These are phyloP conservation scores for Nephelium lappaceum DNA, from an alignment of 345 rosid species.

Conservation along the genomic window DNA sequence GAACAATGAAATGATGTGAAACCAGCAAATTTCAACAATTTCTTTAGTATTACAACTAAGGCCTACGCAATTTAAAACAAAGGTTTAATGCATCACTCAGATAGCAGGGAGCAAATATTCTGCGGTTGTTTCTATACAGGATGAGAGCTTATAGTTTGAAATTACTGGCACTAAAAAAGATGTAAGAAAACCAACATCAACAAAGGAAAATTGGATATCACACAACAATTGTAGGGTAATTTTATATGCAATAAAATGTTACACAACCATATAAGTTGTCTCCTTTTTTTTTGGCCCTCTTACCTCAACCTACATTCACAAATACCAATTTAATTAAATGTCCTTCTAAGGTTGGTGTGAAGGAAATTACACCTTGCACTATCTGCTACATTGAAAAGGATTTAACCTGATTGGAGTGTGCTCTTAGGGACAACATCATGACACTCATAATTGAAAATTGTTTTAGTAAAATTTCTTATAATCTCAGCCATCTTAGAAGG, in stretches of 20 bases:
- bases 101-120: not conserved
- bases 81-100: not conserved
- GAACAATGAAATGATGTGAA: not conserved
- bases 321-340: no score
- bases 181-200: not conserved
- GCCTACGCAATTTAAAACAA: not conserved
- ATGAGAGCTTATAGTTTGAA: not conserved
- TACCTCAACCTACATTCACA: no score
- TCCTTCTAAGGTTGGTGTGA: no score
- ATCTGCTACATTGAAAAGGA: no score
- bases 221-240: not conserved
- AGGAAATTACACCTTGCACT: no score
- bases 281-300: no score
- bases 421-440: not conserved
- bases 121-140: not conserved
- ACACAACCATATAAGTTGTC: no score
- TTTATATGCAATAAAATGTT: not conserved
- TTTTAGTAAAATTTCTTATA: not conserved
- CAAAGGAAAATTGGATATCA: not conserved
- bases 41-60: not conserved
- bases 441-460: not conserved
- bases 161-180: not conserved
- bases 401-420: no score
- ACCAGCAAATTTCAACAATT: not conserved
- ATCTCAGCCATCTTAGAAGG: not conserved